phyloP scores from a whole-genome alignment of 257 asterid genomes.

The Primulina huaijiensis region DNA sequence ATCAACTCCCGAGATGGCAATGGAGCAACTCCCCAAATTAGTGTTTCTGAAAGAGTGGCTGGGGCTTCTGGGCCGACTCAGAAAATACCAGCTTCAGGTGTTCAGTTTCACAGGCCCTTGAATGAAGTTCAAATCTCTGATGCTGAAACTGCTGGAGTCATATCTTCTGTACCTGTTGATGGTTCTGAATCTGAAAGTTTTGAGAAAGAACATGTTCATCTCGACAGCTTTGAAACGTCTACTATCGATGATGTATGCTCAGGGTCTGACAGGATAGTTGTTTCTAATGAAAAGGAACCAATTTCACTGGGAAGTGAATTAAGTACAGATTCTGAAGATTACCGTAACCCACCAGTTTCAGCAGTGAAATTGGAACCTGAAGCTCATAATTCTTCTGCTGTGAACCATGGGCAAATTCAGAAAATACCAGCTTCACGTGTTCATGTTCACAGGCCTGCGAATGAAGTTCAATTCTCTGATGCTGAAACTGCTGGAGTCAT shows the following conservation, averaged over 20 bases:
- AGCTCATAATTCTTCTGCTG: slow-evolving; percentile 28
- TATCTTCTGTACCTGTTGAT: slow-evolving; percentile 24
- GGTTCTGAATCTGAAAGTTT: slow-evolving; percentile 25
- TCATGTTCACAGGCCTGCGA: too few relatives aligned
- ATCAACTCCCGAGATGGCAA: background rate
- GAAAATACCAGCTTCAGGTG: slow-evolving; percentile 28
- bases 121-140: slow-evolving; percentile 27
- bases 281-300: slow-evolving; percentile 24
- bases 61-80: slow-evolving; percentile 29
- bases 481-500: too few relatives aligned
- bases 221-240: slow-evolving; percentile 9
- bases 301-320: slow-evolving; percentile 23
- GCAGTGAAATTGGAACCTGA: slow-evolving; percentile 38
- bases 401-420: slow-evolving; percentile 9
- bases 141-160: slow-evolving; percentile 24
- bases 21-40: slow-evolving; percentile 24
- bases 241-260: slow-evolving; percentile 23
- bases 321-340: slow-evolving; percentile 24
- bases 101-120: slow-evolving; percentile 1
- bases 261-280: slow-evolving; percentile 19
- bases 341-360: slow-evolving; percentile 26
- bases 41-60: slow-evolving; percentile 22
- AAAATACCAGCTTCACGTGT: too few relatives aligned
- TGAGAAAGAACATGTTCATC: slow-evolving; percentile 19
- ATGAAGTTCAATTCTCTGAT: too few relatives aligned